A percentile compares a stretch with the other conserved stretches of the same genome.
phyloP scores from a whole-genome alignment of 495 filamentous ascomycete species.

The Lasiosphaeris hirsuta region DNA sequence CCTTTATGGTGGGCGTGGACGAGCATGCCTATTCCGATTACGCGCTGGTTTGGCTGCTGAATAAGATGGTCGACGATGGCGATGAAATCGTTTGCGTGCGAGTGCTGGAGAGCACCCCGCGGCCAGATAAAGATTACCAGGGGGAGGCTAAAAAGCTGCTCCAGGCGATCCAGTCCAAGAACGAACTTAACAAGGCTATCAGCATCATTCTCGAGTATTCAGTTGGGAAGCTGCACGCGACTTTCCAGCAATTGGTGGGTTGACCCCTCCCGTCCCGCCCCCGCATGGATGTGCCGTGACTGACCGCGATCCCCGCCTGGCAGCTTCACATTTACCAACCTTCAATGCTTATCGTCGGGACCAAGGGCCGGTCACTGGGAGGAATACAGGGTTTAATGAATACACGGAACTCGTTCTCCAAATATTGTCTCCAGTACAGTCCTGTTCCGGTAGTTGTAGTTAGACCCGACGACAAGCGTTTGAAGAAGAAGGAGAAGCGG shows the following conservation, averaged over 20 bases:
- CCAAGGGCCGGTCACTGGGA: conserved; percentile 78
- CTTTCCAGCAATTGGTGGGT: conserved; percentile 88
- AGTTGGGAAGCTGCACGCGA: conserved; percentile 85
- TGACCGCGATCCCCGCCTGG: not conserved
- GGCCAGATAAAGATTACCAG: conserved; percentile 74
- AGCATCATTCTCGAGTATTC: conserved; percentile 85
- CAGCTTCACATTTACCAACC: conserved; percentile 95
- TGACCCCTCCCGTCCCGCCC: not conserved
- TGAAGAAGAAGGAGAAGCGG: conserved; percentile 89
- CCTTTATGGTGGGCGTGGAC: conserved; percentile 91
- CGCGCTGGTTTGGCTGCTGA: conserved; percentile 89
- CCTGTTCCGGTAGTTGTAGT: conserved; percentile 98
- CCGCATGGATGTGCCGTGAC: not conserved
- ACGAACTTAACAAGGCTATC: conserved; percentile 79
- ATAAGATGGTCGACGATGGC: conserved; percentile 93
- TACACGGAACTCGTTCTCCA: conserved; percentile 79
- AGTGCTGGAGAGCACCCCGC: conserved; percentile 82
- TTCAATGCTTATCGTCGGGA: conserved; percentile 92
- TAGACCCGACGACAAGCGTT: conserved; percentile 80
- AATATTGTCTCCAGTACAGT: conserved; percentile 94
- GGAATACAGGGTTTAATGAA: conserved; percentile 88
- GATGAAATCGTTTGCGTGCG: conserved; percentile 94
- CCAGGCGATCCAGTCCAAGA: conserved; percentile 79
- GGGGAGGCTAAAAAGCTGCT: conserved; percentile 74
- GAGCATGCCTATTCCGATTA: conserved; percentile 95